Percentiles rank a stretch among this genome's conserved stretches.
Evolutionary conservation across 1,139 yeast genomes (phyloP).

Genomic region (Hemisphaericaspora xylanilytica): DNA sequence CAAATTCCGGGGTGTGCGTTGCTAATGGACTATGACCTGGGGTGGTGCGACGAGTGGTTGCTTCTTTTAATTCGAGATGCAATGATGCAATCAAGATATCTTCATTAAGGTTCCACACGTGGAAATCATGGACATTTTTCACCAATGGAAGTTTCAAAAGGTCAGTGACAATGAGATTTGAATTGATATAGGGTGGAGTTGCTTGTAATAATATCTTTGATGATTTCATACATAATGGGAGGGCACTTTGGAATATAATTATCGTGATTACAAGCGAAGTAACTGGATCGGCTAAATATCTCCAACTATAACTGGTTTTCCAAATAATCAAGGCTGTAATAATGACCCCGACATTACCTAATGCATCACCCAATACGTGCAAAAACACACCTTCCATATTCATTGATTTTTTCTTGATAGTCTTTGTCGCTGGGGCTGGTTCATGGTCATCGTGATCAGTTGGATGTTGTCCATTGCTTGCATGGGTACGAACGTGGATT

Average conservation of each 20-base stretch:
- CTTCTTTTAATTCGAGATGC: constrained; percentile 71
- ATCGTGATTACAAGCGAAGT: constrained; percentile 82
- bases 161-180: constrained; percentile 69
- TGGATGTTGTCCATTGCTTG: neutral
- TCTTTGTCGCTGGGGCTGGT: neutral
- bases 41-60: constrained; percentile 1
- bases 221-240: constrained; percentile 85
- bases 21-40: constrained; percentile 2
- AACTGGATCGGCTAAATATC: constrained; percentile 79
- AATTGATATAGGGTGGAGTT: constrained; percentile 78
- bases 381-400: constrained; percentile 97
- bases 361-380: constrained; percentile 94
- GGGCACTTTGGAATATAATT: constrained; percentile 85
- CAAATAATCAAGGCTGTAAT: constrained; percentile 86
- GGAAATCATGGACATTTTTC: constrained; percentile 88
- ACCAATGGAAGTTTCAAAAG: constrained; percentile 70
- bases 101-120: constrained; percentile 94
- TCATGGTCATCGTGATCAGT: constrained; percentile 10
- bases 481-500: constrained; percentile 4
- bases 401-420: constrained; percentile 54
- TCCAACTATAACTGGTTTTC: constrained; percentile 91
- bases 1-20: neutral
- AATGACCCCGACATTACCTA: constrained; percentile 94
- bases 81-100: constrained; percentile 83
- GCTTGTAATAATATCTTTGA: constrained; percentile 90